Base-by-base conservation (phyloP, 768 basidiomycete genomes). In the Russula dissimulans region DNA sequence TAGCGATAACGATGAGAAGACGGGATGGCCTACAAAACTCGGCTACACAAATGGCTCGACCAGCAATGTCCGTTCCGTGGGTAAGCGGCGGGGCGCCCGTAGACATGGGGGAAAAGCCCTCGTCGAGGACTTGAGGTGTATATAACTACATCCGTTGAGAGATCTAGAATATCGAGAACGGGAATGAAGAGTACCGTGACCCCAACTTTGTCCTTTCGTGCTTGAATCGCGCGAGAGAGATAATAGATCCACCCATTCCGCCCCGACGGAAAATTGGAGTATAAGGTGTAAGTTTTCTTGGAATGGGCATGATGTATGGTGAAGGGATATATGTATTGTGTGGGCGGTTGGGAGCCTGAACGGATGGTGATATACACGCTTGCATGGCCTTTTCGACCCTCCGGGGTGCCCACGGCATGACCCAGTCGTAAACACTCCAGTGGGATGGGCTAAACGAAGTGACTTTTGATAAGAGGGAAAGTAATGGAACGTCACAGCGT, bases 131-230 rank as follows among this genome's bases (percentile, higher is more conserved):
- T 12, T 34, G 31, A 7, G n/a, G 11, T 5, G 7, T 12, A 31
- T 54, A 54, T 34, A 54, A 54, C 53, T 54, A 34, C 15, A 12
- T 18, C 34, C 7, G 4, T 34, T 18, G 3, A 43, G 31, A 54
- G 42, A 15, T 3, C 1, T n/a, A 5, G 17, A n/a, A n/a, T 5
- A 34, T 32, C 14, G 7, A 11, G 31, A 18, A 42, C 10, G 12
- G 15, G 5, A 14, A n/a, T 34, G 10, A 14, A 52, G 66, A 75
- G 38, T 63, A 89, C 91, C 84, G 4, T 22, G 18, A 8, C 8
- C 18, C 0, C 5, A 14, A 18, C n/a, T 32, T 22, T 29, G n/a
- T 31, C 7, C 11, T 54, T 32, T 10, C 42, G 42, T 34, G 10
- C 32, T 15, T 34, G 8, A 1, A 54, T 34, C 42, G 42, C 53